Evolutionary conservation across 1,284 basidiomycete species (phyloP), one percentile per base, ranked within the genome.

Genomic region (Puccinia brachypodii): DNA sequence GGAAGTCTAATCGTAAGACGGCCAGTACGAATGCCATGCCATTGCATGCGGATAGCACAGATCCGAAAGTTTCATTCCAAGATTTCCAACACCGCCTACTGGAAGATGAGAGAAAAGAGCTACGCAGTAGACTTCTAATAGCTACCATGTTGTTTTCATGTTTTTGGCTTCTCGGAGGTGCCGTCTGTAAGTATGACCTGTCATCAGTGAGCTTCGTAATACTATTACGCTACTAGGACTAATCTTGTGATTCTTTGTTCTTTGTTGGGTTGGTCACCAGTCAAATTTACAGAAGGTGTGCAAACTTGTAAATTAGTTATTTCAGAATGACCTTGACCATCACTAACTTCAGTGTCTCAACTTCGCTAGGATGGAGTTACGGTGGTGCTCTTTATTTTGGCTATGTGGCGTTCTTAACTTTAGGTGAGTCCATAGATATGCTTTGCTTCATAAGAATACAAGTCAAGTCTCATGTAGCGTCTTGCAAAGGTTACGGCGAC

Each of bases 111-210:
- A 40, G 38, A 50, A 81, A 62, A 38, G 71, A 81, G 44, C 31
- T 66, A n/a, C 44, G 38, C 19, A 81, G 38, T 22, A 81, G 69
- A 72, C 19, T 81, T 31, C 14, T 50, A 7, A 62, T 81, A 25
- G 79, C 71, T 6, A 31, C 36, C 31, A 25, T 56, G 14, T 50
- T 81, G 11, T 81, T 81, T 64, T 44, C 60, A 8, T 74, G 69
- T 31, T 81, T 81, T 81, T 81, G 79, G 79, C 71, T 81, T 50
- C 40, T 74, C 25, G 79, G 79, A 31, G 71, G 79, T 22, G 40
- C 72, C 40, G 60, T 81, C 22, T 81, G 69, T 81, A 19, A 80
- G 77, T 80, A 50, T 72, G 14, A 13, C 28, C 13, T 53, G 2
- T 22, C 13, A 28, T 47, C 31, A 38, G 36, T 2, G 22, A 36